Base-by-base conservation (phyloP, 2,329 filamentous ascomycete genomes). In the Pyrenophora seminiperda region DNA sequence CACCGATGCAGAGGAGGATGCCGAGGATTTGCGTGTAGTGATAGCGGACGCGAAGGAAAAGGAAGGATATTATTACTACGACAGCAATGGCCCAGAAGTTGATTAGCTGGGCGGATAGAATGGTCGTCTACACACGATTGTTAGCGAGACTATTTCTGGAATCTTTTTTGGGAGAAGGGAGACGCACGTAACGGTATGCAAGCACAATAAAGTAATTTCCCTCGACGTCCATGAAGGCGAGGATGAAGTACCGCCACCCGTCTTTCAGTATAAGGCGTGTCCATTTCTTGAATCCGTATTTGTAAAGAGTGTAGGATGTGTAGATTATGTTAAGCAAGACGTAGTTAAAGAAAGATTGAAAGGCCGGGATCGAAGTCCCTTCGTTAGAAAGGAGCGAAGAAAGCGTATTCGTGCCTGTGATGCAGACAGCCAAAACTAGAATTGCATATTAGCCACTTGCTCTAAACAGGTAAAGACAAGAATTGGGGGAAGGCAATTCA, bases 51-150 rank as follows among this genome's bases (percentile, higher is more conserved):
- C 81, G 83, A 50, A 99, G 83, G 63, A 97, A 79, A 57, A 86
- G 60, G 76, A 96, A 92, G 20, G 91, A 96, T 59, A 97, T 77
- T 54, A 89, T 70, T 15, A 97, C 91, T 17, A 99, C 94, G 56
- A 93, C 86, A 41, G 96, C 90, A 61, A 99, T 97, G 63, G 92
- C 90, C 93, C 93, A 97, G 78, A 97, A 97, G 81, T 97, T 97
- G 77, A 99, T 91, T 43, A 99, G 83, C 79, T 97, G 92, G 13
- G 91, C 91, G 15, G 89, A 94, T 40, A 97, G 82, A 63, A 97
- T 88, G 66, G 92, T 97, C 46, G 93, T 96, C 79, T 95, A 15
- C n/a, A 10, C 14, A 11, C 15, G 4, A 11, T 15, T 20, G 33
- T 54, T 31, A 50, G 32, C 11, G 15, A 17, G 20, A 22, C 20